Base-by-base conservation (phyloP, 805 yeast genomes). In the Priceomyces melissophilus region DNA sequence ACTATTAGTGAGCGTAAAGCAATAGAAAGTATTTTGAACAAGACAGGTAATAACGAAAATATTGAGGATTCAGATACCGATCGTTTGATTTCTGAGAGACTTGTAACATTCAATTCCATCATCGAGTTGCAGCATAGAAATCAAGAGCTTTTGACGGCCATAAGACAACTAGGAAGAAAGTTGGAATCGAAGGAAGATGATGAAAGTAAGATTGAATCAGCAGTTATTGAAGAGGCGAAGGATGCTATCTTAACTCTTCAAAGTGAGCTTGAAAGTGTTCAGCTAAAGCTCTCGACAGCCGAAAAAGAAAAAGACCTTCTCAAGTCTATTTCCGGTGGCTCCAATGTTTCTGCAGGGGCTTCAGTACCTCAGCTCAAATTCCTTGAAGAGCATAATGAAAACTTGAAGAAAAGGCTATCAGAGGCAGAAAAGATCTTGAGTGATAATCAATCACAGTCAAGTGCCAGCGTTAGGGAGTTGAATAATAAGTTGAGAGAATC, bases 91-190 rank as follows among this genome's bases (percentile, higher is more conserved):
- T 71, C 88, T 8, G 84, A 84, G 40, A 72, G 95, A 44, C 66
- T 93, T 32, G 81, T 87, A 1, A 75, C 79, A 7, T 91, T 90
- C 63, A 76, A 73, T 32, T 76, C 75, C 52, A 73, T 86, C 10
- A 67, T 73, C 10, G 95, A 85, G 37, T 65, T 91, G 38, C 86
- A 87, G 52, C 65, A 74, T 38, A 85, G 81, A 59, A 91, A 91
- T 55, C 79, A 82, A 48, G 85, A 87, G 39, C 69, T 91, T 20
- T 62, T 89, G 28, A 65, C 71, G 29, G 78, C 85, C 2, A 79
- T 86, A 1, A 75, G 98, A 46, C 78, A 77, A 38, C 67, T 91
- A 12, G 95, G 91, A 9, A 69, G 74, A 30, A 79, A 81, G 52
- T 65, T 90, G 40, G 96, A 90, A 55, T 61, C 57, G 4, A 76